Conservation (phyloP, 108 stramenopile genomes). For the Fragilaria crotonensis region DNA sequence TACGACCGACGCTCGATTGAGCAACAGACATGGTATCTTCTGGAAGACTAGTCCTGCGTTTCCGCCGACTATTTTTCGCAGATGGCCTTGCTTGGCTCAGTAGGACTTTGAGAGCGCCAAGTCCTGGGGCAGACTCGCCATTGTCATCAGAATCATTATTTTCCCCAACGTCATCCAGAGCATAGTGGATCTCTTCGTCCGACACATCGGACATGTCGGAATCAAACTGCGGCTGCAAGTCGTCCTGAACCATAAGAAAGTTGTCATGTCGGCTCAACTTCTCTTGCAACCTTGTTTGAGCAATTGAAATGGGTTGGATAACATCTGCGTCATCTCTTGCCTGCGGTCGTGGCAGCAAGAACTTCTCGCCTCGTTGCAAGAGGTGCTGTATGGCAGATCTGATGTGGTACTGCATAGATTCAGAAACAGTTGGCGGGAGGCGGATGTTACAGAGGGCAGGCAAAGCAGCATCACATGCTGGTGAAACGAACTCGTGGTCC, state of each 20-base stretch:
- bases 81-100: not conserved
- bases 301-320: not conserved
- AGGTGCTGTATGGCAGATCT: not conserved
- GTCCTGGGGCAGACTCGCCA: not conserved
- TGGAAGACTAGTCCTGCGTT: no score
- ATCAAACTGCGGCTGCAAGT: not conserved
- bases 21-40: no score
- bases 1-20: not conserved
- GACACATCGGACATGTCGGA: not conserved
- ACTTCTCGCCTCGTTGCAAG: not conserved
- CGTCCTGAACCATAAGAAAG: not conserved
- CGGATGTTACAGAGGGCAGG: not conserved
- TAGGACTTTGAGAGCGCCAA: not conserved
- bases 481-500: no score
- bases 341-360: not conserved
- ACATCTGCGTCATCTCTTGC: not conserved
- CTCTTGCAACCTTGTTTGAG: not conserved
- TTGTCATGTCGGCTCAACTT: not conserved
- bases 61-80: no score
- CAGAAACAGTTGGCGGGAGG: not conserved
- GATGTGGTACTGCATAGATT: not conserved
- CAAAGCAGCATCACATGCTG: not conserved
- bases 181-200: not conserved
- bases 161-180: not conserved
- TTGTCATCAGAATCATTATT: not conserved